phyloP scores from a whole-genome alignment of 2,329 filamentous ascomycete genomes.

The Penicillium brasilianum region DNA sequence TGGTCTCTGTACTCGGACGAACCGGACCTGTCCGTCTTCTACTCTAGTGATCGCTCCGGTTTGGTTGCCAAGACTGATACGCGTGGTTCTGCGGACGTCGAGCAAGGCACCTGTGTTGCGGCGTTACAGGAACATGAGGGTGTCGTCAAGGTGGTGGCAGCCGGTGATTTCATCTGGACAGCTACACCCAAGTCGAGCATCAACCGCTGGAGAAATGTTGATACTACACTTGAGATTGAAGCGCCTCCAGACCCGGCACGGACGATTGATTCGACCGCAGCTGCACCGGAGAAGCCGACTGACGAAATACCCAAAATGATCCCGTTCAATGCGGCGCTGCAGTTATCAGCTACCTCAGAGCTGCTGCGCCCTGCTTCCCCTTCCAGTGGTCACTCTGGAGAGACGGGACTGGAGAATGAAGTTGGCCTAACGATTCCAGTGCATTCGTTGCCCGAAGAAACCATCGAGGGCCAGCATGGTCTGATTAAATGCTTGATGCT shows the following conservation, averaged over 20 bases:
- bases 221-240: slow-evolving; percentile 74
- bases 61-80: slow-evolving; percentile 96
- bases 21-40: slow-evolving; percentile 84
- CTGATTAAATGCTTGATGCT: slow-evolving; percentile 90
- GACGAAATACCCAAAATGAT: slow-evolving; percentile 61
- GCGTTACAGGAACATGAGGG: slow-evolving; percentile 88
- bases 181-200: slow-evolving; percentile 89
- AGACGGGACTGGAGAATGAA: slow-evolving; percentile 58
- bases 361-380: slow-evolving; percentile 66
- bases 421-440: slow-evolving; percentile 64
- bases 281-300: slow-evolving; percentile 22
- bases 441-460: slow-evolving; percentile 72
- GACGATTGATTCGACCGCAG: slow-evolving; percentile 45
- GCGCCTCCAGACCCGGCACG: slow-evolving; percentile 46
- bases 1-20: slow-evolving; percentile 94
- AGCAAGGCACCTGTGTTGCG: slow-evolving; percentile 89
- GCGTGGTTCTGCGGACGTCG: slow-evolving; percentile 73
- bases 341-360: slow-evolving; percentile 80
- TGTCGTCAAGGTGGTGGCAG: slow-evolving; percentile 62
- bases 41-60: slow-evolving; percentile 90
- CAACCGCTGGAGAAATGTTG: slow-evolving; percentile 86
- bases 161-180: slow-evolving; percentile 83
- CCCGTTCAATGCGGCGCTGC: slow-evolving; percentile 75
- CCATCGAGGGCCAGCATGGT: slow-evolving; percentile 93
- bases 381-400: slow-evolving; percentile 56